These are phyloP conservation scores for Hypoxylon sp. DNA, from an alignment of 2,329 filamentous ascomycete genomes.

Conservation along the genomic window DNA sequence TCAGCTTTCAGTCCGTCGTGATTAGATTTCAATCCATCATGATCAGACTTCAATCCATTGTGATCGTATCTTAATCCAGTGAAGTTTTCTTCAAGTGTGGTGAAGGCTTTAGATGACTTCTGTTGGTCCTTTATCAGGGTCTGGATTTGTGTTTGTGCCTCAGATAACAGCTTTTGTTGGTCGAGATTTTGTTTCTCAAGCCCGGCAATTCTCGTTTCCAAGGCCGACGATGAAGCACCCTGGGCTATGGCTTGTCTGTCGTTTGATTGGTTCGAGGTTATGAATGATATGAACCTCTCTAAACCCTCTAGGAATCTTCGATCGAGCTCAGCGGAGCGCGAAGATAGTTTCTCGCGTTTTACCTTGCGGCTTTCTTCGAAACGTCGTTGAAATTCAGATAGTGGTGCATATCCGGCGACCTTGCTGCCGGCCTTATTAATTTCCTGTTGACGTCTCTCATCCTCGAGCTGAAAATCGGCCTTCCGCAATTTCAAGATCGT, in stretches of 20 bases:
- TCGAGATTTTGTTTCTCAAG: conserved; percentile 25
- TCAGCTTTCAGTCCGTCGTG: conserved; percentile 22
- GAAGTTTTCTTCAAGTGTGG: conserved; percentile 6
- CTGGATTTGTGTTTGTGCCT: conserved; percentile 21
- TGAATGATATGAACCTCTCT: conserved; percentile 29
- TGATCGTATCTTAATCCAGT: too few species aligned
- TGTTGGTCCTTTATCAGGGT: conserved; percentile 16
- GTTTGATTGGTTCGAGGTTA: conserved; percentile 7
- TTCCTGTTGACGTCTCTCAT: conserved; percentile 13
- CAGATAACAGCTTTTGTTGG: conserved; percentile 32
- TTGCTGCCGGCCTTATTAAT: conserved; percentile 26
- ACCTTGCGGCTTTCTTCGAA: conserved; percentile 26
- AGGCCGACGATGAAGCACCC: conserved; percentile 21
- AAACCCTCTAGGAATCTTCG: conserved; percentile 27
- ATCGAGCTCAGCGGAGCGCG: conserved; percentile 27
- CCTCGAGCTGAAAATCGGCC: conserved; percentile 19
- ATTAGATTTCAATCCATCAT: conserved; percentile 16
- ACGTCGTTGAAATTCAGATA: conserved; percentile 31
- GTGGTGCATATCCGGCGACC: conserved; percentile 36
- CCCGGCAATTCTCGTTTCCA: conserved; percentile 38
- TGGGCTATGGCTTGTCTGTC: conserved; percentile 19
- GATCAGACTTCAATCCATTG: conserved; percentile 14
- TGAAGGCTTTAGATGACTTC: conserved; percentile 6
- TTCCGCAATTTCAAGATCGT: conserved; percentile 15
- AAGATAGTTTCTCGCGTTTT: conserved; percentile 31